Evolutionary conservation across 257 asterid species (phyloP).

Genomic region (Capsicum chinense): DNA sequence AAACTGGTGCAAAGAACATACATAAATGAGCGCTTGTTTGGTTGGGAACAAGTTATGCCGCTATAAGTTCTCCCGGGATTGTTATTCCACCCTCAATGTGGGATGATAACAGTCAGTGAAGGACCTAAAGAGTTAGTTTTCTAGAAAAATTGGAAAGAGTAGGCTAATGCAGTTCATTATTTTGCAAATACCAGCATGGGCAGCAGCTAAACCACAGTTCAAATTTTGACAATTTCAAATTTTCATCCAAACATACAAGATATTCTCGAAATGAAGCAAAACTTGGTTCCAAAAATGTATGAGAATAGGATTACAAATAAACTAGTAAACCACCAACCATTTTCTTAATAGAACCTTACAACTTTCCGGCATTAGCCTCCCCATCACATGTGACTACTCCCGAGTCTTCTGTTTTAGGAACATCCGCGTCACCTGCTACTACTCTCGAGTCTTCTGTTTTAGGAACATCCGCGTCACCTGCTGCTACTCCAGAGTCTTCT

Average conservation of each 20-base stretch:
- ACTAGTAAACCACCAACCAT: background rate
- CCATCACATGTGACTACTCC: background rate
- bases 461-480: too few relatives aligned
- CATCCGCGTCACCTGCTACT: too few relatives aligned
- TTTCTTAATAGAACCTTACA: background rate
- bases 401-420: background rate
- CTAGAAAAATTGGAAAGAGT: background rate
- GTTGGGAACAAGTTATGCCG: too few relatives aligned
- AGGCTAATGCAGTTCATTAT: background rate
- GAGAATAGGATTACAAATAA: background rate
- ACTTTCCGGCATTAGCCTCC: background rate
- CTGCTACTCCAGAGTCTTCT: too few relatives aligned
- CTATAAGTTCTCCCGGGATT: too few relatives aligned
- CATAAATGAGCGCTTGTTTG: too few relatives aligned
- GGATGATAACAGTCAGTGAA: background rate
- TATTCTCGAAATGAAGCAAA: slow-evolving; percentile 20
- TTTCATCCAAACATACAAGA: slow-evolving; percentile 11
- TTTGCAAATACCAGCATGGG: background rate
- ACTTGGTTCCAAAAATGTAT: slow-evolving; percentile 26
- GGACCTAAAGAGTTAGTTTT: background rate
- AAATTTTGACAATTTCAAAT: background rate
- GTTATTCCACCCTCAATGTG: too few relatives aligned
- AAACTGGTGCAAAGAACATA: background rate
- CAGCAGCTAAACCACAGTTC: too few relatives aligned
- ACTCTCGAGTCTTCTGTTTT: too few relatives aligned